phyloP scores from a whole-genome alignment of 1,139 yeast genomes.

The Suhomyces taliae region DNA sequence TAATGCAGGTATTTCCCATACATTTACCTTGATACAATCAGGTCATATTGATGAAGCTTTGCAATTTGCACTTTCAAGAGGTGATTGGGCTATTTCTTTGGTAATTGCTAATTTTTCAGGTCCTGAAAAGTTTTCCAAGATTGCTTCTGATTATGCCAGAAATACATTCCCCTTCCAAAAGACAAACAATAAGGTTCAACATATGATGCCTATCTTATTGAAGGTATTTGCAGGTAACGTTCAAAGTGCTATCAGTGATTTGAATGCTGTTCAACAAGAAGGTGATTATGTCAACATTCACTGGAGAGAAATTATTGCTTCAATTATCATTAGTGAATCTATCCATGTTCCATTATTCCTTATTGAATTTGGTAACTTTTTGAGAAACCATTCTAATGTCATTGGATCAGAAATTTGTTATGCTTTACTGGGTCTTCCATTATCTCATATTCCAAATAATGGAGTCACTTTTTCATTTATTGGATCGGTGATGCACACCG shows the following conservation, averaged over 20 bases:
- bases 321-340: conserved; percentile 44
- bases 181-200: conserved; percentile 44
- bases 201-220: conserved; percentile 61
- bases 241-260: conserved; percentile 51
- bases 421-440: conserved; percentile 50
- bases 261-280: conserved; percentile 40
- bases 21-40: conserved; percentile 45
- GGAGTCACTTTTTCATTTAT: conserved; percentile 29
- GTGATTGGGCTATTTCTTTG: conserved; percentile 79
- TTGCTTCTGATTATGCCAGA: conserved; percentile 50
- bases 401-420: conserved; percentile 48
- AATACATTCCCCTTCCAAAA: conserved; percentile 38
- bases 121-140: conserved; percentile 57
- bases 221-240: conserved; percentile 67
- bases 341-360: conserved; percentile 43
- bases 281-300: conserved; percentile 51
- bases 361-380: conserved; percentile 53
- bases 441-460: conserved; percentile 24
- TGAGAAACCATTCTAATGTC: conserved; percentile 32
- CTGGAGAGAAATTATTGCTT: conserved; percentile 53
- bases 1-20: conserved; percentile 33
- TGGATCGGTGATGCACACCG: conserved; percentile 53
- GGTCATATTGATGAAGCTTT: conserved; percentile 74
- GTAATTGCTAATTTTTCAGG: conserved; percentile 69
- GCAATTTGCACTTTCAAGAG: conserved; percentile 56